Evolutionary conservation across 352 stramenopile species (phyloP), one percentile per base, ranked within the genome.

Genomic region (Globisporangium emineosum): DNA sequence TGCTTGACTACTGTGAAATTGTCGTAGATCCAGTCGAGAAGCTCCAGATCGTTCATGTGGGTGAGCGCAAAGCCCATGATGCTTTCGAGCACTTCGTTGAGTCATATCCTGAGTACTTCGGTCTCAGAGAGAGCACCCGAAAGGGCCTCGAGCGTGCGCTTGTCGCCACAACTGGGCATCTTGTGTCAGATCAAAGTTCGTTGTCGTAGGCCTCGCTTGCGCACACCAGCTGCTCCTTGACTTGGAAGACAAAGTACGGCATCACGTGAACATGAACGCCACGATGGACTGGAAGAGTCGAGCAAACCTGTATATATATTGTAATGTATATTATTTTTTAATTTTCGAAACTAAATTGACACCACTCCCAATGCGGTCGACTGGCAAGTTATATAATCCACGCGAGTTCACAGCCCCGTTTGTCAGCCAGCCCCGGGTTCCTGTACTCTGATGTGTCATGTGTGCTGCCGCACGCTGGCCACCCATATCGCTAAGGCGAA

Each of bases 1-100:
- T 54, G 25, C 25, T 23, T 10, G 49, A 5, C 23, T 1, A n/a
- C 13, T 6, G 47, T 32, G 21, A 53, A 53, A 17, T n/a, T 54
- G 47, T 54, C 17, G 23, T 54, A 33, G 47, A 54, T 54, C 47
- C 27, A 56, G 19, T 56, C 50, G 27, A 56, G 27, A 0, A 56
- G 25, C 6, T 30, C 3, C 50, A 56, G 7, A 17, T 56, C 25
- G 13, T 15, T 37, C 50, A 13, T 56, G 50, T 56, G 50, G 25
- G 27, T 40, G 6, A 56, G 21, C 27, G 27, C 27, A 32, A 25
- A 56, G 25, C 7, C 27, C 12, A n/a, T 19, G 27, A 56, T 19
- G 1, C 15, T 32, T 7, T 25, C 30, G 15, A 56, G 25, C 6
- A 56, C 13, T 6, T 25, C 33, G 2, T 56, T 4, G 2, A 25